Conservation (phyloP, 495 filamentous ascomycete genomes). For the Talaromyces nanjingensis region DNA sequence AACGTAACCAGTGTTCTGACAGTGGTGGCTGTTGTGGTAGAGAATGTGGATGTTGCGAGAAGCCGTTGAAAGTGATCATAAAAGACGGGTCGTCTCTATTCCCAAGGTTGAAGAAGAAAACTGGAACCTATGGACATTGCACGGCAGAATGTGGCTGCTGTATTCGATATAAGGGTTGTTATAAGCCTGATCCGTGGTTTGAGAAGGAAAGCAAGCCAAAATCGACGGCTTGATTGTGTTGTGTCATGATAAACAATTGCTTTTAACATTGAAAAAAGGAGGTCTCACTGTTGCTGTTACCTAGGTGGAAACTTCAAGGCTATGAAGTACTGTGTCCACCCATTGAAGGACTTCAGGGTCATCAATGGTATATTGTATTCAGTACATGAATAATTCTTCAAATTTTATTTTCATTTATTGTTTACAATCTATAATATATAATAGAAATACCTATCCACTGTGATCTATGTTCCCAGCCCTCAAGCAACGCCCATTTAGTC, state of each 20-base stretch:
- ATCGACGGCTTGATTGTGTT: background rate
- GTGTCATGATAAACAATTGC: background rate
- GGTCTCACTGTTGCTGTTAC: background rate
- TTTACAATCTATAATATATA: background rate
- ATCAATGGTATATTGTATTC: no score
- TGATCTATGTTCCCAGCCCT: background rate
- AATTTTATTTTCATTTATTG: background rate
- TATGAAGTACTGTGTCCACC: no score
- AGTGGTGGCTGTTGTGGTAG: background rate
- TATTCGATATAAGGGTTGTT: background rate
- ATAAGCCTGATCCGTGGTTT: background rate
- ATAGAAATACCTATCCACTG: no score
- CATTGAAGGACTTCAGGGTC: no score
- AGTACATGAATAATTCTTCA: no score
- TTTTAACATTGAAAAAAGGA: background rate
- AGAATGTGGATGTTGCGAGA: background rate
- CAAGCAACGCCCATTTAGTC: background rate
- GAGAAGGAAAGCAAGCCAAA: background rate
- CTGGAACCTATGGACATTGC: background rate
- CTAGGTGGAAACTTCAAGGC: background rate
- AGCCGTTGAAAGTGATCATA: background rate
- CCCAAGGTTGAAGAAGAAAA: background rate
- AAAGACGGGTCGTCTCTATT: background rate
- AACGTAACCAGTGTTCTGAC: background rate
- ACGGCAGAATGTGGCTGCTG: background rate